These are phyloP conservation scores for Psilocybe subaeruginosa DNA, from an alignment of 768 basidiomycete genomes.

Conservation along the genomic window DNA sequence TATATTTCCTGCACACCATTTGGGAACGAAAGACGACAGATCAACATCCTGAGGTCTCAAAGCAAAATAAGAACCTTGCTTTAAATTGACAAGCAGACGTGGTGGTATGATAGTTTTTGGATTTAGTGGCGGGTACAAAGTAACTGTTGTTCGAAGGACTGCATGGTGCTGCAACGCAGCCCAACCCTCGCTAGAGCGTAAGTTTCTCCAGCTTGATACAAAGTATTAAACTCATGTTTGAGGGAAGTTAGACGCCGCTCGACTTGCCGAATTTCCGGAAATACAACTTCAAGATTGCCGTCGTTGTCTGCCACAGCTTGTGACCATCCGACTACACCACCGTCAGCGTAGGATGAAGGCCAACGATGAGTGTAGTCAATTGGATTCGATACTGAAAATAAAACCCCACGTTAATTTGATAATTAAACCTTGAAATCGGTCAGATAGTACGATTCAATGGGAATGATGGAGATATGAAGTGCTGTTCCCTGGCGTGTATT, in stretches of 20 bases:
- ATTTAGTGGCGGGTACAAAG: conserved; percentile 49
- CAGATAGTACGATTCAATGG: conserved; percentile 60
- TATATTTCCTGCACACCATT: conserved; percentile 89
- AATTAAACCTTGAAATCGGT: neutral
- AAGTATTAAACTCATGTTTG: neutral
- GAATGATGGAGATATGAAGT: conserved; percentile 78
- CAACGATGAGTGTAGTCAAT: conserved; percentile 54
- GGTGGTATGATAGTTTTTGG: conserved; percentile 31
- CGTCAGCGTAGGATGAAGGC: conserved; percentile 72
- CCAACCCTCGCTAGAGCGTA: conserved; percentile 85
- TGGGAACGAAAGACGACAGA: conserved; percentile 28
- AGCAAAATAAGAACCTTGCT: conserved; percentile 78
- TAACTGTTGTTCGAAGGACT: conserved; percentile 67
- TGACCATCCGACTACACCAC: conserved; percentile 63
- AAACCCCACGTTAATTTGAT: conserved; percentile 1
- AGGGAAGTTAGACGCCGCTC: neutral
- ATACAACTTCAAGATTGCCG: conserved; percentile 61
- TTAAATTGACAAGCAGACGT: conserved; percentile 58
- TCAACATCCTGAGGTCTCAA: conserved; percentile 48
- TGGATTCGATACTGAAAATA: conserved; percentile 46
- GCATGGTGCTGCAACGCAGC: conserved; percentile 82
- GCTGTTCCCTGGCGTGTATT: conserved; percentile 82
- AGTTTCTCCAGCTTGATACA: conserved; percentile 61
- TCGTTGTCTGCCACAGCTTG: conserved; percentile 40
- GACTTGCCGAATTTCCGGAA: conserved; percentile 61